These are phyloP conservation scores for Penicillium sp. DNA, from an alignment of 2,329 filamentous ascomycete species.

Conservation along the genomic window DNA sequence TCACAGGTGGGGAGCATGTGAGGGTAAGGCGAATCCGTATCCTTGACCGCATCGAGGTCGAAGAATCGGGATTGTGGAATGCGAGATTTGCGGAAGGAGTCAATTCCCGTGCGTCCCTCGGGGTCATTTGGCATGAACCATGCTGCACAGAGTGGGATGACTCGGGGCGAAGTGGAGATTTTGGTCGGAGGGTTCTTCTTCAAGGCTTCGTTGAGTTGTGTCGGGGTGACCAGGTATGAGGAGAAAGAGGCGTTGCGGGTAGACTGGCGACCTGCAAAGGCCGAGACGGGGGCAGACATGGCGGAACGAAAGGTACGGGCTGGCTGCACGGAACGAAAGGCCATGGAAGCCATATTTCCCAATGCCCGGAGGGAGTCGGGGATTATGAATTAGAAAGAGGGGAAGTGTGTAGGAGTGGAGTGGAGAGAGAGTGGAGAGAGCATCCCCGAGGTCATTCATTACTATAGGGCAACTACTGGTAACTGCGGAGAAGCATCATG, in stretches of 20 bases:
- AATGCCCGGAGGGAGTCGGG: neutral
- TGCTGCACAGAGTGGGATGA: conserved; percentile 86
- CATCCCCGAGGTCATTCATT: no score
- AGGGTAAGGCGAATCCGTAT: conserved; percentile 84
- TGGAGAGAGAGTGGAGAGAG: conserved; percentile 26
- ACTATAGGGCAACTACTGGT: neutral
- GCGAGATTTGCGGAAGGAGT: conserved; percentile 79
- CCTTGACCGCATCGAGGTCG: conserved; percentile 89
- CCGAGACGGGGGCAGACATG: conserved; percentile 31
- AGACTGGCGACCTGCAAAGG: conserved; percentile 46
- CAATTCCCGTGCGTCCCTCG: conserved; percentile 72
- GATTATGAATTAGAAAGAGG: neutral
- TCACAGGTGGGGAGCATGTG: conserved; percentile 91
- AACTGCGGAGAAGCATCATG: neutral
- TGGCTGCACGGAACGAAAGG: conserved; percentile 36
- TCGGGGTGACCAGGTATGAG: conserved; percentile 84
- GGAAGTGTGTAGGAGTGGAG: neutral
- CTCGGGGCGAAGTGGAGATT: conserved; percentile 78
- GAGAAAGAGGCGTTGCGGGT: conserved; percentile 59
- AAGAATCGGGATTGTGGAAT: conserved; percentile 95
- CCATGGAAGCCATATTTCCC: conserved; percentile 40
- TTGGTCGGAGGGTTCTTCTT: conserved; percentile 79
- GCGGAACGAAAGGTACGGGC: conserved; percentile 30
- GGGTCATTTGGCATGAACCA: conserved; percentile 96
- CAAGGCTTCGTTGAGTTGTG: conserved; percentile 79